Conservation (phyloP, 2,329 filamentous ascomycete genomes). For the Fusarium multiceps region DNA sequence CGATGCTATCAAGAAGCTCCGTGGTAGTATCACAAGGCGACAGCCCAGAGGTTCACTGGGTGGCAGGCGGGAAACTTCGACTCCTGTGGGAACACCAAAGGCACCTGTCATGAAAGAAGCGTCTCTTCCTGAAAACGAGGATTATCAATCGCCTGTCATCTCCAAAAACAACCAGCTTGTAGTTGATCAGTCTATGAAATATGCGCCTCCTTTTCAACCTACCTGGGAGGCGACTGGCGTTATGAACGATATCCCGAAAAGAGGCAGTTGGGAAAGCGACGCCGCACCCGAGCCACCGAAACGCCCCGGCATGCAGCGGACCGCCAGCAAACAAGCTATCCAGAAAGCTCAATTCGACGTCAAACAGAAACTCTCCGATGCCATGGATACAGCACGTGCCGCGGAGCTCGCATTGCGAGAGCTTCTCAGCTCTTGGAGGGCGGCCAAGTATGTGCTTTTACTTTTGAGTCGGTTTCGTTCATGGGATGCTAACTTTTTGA, state of each 20-base stretch:
- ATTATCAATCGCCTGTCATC: constrained; percentile 53
- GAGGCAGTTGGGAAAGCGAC: constrained; percentile 49
- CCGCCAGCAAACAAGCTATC: constrained; percentile 62
- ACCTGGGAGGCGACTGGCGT: constrained; percentile 83
- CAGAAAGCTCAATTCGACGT: constrained; percentile 73
- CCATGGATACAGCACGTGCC: constrained; percentile 81
- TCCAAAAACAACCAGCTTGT: constrained; percentile 57
- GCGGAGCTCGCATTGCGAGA: constrained; percentile 88
- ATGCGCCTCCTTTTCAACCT: constrained; percentile 65
- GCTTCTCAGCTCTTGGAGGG: constrained; percentile 81
- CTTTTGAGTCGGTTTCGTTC: not conserved
- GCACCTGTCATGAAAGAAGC: constrained; percentile 54
- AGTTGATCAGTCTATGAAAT: constrained; percentile 61
- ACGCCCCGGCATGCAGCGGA: constrained; percentile 54
- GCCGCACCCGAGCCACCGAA: constrained; percentile 52
- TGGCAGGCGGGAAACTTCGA: constrained; percentile 69
- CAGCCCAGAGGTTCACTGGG: constrained; percentile 76
- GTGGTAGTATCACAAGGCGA: constrained; percentile 86
- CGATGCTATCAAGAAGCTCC: constrained; percentile 84
- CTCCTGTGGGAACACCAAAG: constrained; percentile 64
- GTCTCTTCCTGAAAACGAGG: constrained; percentile 55
- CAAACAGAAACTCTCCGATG: constrained; percentile 73
- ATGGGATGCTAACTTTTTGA: constrained; percentile 24
- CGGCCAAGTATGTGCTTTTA: constrained; percentile 74
- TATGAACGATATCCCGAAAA: constrained; percentile 76